Evolutionary conservation across 2,329 filamentous ascomycete species (phyloP).

Genomic region (Aspergillus persii): DNA sequence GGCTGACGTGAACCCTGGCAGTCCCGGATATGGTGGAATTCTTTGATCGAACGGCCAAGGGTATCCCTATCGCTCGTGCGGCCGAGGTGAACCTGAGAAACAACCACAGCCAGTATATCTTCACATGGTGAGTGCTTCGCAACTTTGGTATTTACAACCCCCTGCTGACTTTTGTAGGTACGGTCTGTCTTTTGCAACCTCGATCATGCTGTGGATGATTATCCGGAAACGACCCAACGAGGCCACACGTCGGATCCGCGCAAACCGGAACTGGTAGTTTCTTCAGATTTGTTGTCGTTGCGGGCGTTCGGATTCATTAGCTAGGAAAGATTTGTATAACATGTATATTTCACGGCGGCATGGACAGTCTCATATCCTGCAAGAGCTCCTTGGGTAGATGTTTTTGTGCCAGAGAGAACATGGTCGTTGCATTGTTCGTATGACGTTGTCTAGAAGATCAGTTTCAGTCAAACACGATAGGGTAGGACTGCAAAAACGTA

Average conservation of each 20-base stretch:
- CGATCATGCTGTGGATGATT: slow-evolving; percentile 96
- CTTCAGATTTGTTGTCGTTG: slow-evolving; percentile 21
- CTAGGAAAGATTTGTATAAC: slow-evolving; percentile 6
- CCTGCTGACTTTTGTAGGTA: slow-evolving; percentile 63
- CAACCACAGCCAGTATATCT: slow-evolving; percentile 97
- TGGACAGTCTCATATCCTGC: slow-evolving; percentile 65
- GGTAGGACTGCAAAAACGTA: slow-evolving; percentile 46
- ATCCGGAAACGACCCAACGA: slow-evolving; percentile 79
- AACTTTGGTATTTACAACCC: not conserved
- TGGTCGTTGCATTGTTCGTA: slow-evolving; percentile 66
- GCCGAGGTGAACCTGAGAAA: slow-evolving; percentile 92
- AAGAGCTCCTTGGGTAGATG: slow-evolving; percentile 78
- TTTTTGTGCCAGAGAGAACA: slow-evolving; percentile 81
- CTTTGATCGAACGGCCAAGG: slow-evolving; percentile 72
- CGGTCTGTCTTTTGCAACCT: slow-evolving; percentile 76
- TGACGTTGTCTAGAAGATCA: slow-evolving; percentile 68
- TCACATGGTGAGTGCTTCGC: slow-evolving; percentile 75
- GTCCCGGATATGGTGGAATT: slow-evolving; percentile 75
- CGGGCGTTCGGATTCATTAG: slow-evolving; percentile 37
- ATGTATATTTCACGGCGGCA: slow-evolving; percentile 32
- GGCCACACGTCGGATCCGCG: slow-evolving; percentile 68
- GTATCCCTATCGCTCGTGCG: slow-evolving; percentile 83
- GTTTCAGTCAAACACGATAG: slow-evolving; percentile 10
- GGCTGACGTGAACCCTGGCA: slow-evolving; percentile 36
- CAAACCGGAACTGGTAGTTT: slow-evolving; percentile 70